Evolutionary conservation across 768 basidiomycete species (phyloP).

Genomic region (Harrya chromipes): DNA sequence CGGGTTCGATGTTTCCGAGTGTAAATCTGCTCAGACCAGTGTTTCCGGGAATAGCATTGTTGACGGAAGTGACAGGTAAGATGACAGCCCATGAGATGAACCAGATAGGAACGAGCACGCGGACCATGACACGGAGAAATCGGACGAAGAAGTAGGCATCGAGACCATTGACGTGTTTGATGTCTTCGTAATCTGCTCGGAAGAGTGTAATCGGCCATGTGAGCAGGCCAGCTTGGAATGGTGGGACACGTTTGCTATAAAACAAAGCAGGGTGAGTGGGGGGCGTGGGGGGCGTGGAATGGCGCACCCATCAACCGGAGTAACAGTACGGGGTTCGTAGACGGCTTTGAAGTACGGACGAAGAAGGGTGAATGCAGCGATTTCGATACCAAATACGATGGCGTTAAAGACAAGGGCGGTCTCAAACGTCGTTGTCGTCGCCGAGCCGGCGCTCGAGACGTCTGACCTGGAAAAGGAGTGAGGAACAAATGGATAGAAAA

Average conservation of each 20-base stretch:
- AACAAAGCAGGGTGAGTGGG: background rate
- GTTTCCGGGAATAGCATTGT: conserved; percentile 44
- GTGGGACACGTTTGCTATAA: conserved; percentile 52
- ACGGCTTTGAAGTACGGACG: conserved; percentile 83
- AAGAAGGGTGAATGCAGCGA: conserved; percentile 77
- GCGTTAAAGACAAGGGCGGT: conserved; percentile 85
- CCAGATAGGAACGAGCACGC: conserved; percentile 89
- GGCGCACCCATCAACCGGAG: conserved; percentile 43
- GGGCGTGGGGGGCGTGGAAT: background rate
- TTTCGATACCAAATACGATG: conserved; percentile 65
- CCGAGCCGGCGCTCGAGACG: conserved; percentile 43
- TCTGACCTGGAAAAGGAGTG: conserved; percentile 34
- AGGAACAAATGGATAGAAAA: background rate
- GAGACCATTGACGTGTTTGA: conserved; percentile 70
- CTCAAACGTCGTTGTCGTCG: conserved; percentile 76
- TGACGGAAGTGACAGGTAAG: conserved; percentile 66
- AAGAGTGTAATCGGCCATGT: conserved; percentile 68
- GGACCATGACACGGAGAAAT: conserved; percentile 80
- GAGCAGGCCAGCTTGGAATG: conserved; percentile 49
- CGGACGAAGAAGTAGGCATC: conserved; percentile 95
- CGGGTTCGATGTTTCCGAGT: conserved; percentile 69
- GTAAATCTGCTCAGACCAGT: conserved; percentile 67
- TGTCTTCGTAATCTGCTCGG: conserved; percentile 56
- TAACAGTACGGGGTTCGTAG: conserved; percentile 84
- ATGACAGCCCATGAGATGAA: conserved; percentile 83